Evolutionary conservation across 768 basidiomycete genomes (phyloP).

Genomic region (Cyclocybe cylindracea): DNA sequence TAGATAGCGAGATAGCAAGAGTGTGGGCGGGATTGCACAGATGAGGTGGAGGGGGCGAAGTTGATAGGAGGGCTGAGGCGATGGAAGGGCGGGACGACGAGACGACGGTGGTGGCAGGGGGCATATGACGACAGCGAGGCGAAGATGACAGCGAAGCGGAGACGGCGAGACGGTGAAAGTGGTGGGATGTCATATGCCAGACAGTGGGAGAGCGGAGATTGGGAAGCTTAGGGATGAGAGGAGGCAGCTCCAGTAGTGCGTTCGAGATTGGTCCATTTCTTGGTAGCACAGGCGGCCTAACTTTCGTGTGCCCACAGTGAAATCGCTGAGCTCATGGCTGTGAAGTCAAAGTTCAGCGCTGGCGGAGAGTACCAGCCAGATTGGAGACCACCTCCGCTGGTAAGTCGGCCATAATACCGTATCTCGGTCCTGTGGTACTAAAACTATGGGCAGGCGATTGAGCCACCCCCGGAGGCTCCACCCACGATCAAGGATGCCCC

Average conservation of each 20-base stretch:
- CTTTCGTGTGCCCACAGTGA: constrained; percentile 52
- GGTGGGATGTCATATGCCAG: no score
- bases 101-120: no score
- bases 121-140: no score
- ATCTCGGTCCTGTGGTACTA: not conserved
- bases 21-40: no score
- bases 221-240: constrained; percentile 79
- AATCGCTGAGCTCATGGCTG: constrained; percentile 80
- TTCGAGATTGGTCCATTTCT: constrained; percentile 21
- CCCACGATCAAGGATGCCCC: constrained; percentile 49
- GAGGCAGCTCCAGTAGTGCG: constrained; percentile 75
- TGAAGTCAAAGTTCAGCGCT: constrained; percentile 80
- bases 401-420: not conserved
- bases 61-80: no score
- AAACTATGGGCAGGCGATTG: constrained; percentile 30
- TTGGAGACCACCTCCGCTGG: constrained; percentile 64
- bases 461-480: constrained; percentile 41
- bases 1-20: no score
- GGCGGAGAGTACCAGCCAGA: constrained; percentile 78
- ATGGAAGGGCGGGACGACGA: no score
- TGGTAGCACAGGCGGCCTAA: not conserved
- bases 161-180: no score
- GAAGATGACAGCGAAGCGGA: no score
- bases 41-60: no score
- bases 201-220: no score